Evolutionary conservation across 108 stramenopile species (phyloP).

Genomic region (Asterionellopsis glacialis): DNA sequence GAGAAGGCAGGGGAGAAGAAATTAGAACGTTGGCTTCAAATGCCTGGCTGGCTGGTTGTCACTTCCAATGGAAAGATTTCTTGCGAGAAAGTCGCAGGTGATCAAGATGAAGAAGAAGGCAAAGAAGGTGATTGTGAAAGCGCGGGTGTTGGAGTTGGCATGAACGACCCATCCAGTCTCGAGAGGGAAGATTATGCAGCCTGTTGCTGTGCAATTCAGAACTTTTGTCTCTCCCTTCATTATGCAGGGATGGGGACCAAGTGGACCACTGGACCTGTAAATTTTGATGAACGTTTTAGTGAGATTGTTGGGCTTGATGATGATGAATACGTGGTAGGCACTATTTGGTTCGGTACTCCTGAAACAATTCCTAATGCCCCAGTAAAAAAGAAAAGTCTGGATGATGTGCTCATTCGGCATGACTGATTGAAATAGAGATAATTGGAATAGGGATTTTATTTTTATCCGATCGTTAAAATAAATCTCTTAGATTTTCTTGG

Average conservation of each 20-base stretch:
- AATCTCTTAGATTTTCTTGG: no score
- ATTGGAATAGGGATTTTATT: no score
- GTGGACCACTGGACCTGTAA: constrained; percentile 58
- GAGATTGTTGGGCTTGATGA: constrained; percentile 28
- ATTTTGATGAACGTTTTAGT: constrained; percentile 33
- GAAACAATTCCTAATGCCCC: constrained; percentile 15
- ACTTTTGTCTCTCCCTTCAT: constrained; percentile 39
- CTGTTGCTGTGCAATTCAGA: constrained; percentile 52
- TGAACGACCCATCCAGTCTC: constrained; percentile 25
- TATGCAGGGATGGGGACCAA: constrained; percentile 47
- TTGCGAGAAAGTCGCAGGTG: no score
- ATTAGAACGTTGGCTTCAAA: constrained; percentile 34
- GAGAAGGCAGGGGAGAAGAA: constrained; percentile 11
- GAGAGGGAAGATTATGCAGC: constrained; percentile 56
- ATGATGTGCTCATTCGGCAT: constrained; percentile 28
- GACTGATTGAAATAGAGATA: no score
- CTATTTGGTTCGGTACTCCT: constrained; percentile 47
- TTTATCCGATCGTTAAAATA: no score
- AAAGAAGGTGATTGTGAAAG: no score
- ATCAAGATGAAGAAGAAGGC: no score
- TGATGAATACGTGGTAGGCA: constrained; percentile 41
- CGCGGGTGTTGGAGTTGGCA: neutral
- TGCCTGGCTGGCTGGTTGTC: constrained; percentile 56
- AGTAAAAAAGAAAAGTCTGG: constrained; percentile 18
- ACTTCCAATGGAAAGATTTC: no score